phyloP scores from a whole-genome alignment of 2,329 filamentous ascomycete species.

The Bipolaris gigantea region DNA sequence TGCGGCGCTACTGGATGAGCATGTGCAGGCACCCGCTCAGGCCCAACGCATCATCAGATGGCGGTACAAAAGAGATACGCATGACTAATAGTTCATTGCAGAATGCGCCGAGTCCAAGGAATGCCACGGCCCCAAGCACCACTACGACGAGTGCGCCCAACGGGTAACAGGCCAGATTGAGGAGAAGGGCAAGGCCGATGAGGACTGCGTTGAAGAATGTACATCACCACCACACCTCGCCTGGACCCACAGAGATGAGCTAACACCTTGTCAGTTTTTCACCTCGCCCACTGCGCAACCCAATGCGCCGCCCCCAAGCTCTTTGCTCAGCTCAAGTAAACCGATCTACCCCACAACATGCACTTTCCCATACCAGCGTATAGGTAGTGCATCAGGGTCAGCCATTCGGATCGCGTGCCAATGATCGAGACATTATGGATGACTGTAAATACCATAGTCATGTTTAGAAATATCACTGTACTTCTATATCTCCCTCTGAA shows the following conservation, averaged over 20 bases:
- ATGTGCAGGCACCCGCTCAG: neutral
- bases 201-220: constrained; percentile 99
- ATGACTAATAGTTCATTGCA: constrained; percentile 49
- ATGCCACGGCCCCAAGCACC: constrained; percentile 90
- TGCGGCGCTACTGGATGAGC: neutral
- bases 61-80: neutral
- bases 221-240: constrained; percentile 51
- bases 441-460: constrained; percentile 43
- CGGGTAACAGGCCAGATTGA: constrained; percentile 76
- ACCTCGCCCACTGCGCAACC: constrained; percentile 93
- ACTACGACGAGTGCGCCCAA: constrained; percentile 97
- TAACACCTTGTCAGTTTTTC: constrained; percentile 74
- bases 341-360: constrained; percentile 9
- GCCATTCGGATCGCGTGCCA: constrained; percentile 24
- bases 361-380: constrained; percentile 17
- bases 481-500: constrained; percentile 20
- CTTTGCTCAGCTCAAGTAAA: constrained; percentile 88
- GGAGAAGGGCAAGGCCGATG: constrained; percentile 73
- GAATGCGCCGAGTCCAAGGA: constrained; percentile 86
- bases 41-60: neutral
- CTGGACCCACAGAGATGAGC: neutral
- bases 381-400: constrained; percentile 18
- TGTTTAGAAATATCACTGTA: constrained; percentile 45
- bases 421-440: constrained; percentile 33
- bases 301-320: constrained; percentile 95